These are phyloP conservation scores for Gracilaria vermiculophylla DNA, from an alignment of 23 red algal genomes.

Conservation along the genomic window DNA sequence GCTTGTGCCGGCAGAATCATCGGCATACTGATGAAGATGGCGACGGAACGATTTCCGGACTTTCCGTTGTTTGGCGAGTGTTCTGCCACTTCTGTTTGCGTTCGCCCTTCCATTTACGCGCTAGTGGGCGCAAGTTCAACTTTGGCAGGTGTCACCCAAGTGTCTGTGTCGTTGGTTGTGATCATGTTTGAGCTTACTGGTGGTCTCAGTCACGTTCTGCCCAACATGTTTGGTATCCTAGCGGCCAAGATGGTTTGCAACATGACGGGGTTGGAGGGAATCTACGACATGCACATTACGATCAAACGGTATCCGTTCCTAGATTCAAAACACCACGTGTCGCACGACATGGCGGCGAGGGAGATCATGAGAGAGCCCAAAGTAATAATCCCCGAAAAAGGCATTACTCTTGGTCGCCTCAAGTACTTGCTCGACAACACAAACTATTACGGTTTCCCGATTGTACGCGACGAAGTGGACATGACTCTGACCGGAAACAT, in stretches of 20 bases:
- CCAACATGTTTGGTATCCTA: constrained; percentile 82
- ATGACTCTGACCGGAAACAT: constrained; percentile 72
- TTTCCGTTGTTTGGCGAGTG: constrained; percentile 75
- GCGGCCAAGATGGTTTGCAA: constrained; percentile 83
- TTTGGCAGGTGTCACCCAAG: constrained; percentile 88
- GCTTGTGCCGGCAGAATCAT: constrained; percentile 68
- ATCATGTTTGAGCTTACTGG: constrained; percentile 94
- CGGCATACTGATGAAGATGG: constrained; percentile 52
- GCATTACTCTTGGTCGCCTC: constrained; percentile 37
- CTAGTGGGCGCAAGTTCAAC: constrained; percentile 77
- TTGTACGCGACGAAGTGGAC: constrained; percentile 40
- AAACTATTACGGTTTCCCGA: constrained; percentile 74
- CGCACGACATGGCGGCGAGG: constrained; percentile 28
- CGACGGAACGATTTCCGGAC: constrained; percentile 33
- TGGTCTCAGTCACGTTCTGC: constrained; percentile 76
- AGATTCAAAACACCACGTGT: constrained; percentile 52
- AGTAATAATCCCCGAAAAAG: constrained; percentile 36
- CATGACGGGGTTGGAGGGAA: constrained; percentile 59
- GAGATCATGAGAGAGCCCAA: constrained; percentile 67
- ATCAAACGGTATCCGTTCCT: constrained; percentile 83
- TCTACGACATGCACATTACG: constrained; percentile 87
- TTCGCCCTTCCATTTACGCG: constrained; percentile 79
- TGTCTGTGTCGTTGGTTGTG: constrained; percentile 85
- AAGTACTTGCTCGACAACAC: constrained; percentile 39
- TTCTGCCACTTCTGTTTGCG: constrained; percentile 64